Evolutionary conservation across 495 filamentous ascomycete species (phyloP), one percentile per base, ranked within the genome.

Genomic region (Parmelia sp.): DNA sequence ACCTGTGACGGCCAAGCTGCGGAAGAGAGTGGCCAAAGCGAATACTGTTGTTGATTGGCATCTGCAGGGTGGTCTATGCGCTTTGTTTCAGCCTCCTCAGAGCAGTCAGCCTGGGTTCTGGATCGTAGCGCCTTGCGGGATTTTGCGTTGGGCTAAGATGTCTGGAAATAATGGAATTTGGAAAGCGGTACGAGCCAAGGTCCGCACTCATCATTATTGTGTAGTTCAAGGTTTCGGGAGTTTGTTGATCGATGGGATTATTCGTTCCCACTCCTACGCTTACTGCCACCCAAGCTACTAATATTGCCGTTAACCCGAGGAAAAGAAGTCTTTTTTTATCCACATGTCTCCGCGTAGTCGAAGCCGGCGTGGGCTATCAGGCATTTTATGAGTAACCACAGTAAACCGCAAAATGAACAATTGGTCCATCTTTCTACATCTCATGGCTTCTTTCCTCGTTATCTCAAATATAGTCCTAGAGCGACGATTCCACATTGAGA

Each of bases 61-160:
- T 97, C 69, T 97, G 93, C 84, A 96, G 96, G 71, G 85, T 93
- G 71, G 90, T 94, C 29, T 96, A 91, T 74, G 86, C 88, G 42
- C 93, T 94, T 21, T 56, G 83, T 95, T n/a, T 75, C 84, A 10
- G 77, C 82, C 4, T 73, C 75, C 4, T 80, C 86, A 64, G 83
- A 83, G 65, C 75, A 83, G 67, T 72, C 82, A 61, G 92, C 92
- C 4, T 86, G 90, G 71, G 81, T 87, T 25, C 77, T 97, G 14
- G 94, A 92, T 31, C 82, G 86, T 64, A 85, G 86, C 63, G 92
- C 92, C 84, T 97, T 60, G 82, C 82, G 51, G 85, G 83, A 14
- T 88, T 98, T 66, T 85, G 86, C 27, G 31, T 53, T 53, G 49
- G 25, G 27, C 1, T 49, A 19, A 31, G 23, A 25, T 49, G 45